phyloP scores from a whole-genome alignment of 306 rosid genomes.

The Adenanthera pavonina region DNA sequence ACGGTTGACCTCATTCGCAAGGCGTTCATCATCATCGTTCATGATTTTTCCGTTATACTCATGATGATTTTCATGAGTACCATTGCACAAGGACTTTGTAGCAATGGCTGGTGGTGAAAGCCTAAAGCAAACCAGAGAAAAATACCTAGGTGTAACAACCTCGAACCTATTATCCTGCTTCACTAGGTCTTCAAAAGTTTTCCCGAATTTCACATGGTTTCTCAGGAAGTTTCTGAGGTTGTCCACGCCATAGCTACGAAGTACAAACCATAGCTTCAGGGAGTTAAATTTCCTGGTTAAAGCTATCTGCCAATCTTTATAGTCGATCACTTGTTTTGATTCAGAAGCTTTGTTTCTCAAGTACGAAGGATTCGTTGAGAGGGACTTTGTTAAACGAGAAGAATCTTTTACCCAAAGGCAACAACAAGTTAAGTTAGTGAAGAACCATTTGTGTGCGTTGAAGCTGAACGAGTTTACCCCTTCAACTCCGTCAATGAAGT shows the following conservation, averaged over 20 bases:
- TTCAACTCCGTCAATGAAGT: constrained; percentile 54
- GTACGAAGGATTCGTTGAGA: constrained; percentile 50
- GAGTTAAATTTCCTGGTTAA: constrained; percentile 61
- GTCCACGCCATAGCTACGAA: constrained; percentile 60
- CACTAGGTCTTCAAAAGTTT: constrained; percentile 53
- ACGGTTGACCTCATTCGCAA: constrained; percentile 39
- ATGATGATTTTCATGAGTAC: background rate
- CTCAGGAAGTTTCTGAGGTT: constrained; percentile 57
- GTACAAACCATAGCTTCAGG: constrained; percentile 56
- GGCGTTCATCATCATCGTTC: constrained; percentile 15
- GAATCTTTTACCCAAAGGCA: constrained; percentile 66
- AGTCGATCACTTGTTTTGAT: constrained; percentile 58
- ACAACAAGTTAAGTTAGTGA: constrained; percentile 53
- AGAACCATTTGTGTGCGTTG: constrained; percentile 73
- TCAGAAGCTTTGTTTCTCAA: constrained; percentile 59
- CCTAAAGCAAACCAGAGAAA: constrained; percentile 61
- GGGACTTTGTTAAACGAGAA: constrained; percentile 32
- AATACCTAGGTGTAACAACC: constrained; percentile 47
- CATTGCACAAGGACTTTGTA: background rate
- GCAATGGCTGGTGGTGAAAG: constrained; percentile 43
- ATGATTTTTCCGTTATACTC: background rate
- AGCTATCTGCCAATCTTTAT: constrained; percentile 68
- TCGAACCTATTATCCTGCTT: constrained; percentile 61
- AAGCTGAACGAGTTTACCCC: constrained; percentile 57
- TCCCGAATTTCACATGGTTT: constrained; percentile 57